Evolutionary conservation across 1,284 basidiomycete genomes (phyloP).

Genomic region (Sutorius eximius): DNA sequence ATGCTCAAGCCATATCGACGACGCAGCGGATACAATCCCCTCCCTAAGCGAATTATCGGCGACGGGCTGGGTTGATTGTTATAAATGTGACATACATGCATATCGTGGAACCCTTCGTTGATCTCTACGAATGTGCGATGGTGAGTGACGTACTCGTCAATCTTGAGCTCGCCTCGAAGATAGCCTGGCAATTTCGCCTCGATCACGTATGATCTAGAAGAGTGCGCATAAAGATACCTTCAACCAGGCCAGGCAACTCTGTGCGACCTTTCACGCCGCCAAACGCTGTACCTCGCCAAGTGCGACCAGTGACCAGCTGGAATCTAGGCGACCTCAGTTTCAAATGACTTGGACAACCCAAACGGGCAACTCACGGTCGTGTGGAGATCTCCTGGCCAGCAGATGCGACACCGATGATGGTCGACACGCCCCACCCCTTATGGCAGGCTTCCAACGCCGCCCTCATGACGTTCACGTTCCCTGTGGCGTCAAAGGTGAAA

Average conservation of each 20-base stretch:
- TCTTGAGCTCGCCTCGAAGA: conserved; percentile 70
- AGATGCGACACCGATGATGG: conserved; percentile 91
- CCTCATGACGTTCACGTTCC: conserved; percentile 95
- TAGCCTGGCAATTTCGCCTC: conserved; percentile 52
- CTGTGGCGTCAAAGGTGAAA: conserved; percentile 96
- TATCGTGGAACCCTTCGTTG: conserved; percentile 89
- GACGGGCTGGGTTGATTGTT: not conserved
- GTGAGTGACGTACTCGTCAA: conserved; percentile 92
- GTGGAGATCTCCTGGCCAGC: conserved; percentile 99
- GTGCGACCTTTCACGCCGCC: conserved; percentile 98
- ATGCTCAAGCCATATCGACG: conserved; percentile 64
- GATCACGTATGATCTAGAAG: not conserved
- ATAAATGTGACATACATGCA: conserved; percentile 74
- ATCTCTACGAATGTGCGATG: conserved; percentile 74
- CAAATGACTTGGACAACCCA: not conserved
- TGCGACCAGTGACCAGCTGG: conserved; percentile 86
- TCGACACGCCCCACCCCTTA: conserved; percentile 98
- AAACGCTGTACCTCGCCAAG: conserved; percentile 95
- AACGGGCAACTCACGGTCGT: conserved; percentile 69
- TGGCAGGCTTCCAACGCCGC: conserved; percentile 95
- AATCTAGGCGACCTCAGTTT: conserved; percentile 53
- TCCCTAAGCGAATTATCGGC: conserved; percentile 42
- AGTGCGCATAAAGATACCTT: conserved; percentile 45
- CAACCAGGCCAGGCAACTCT: conserved; percentile 87
- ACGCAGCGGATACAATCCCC: conserved; percentile 94